Evolutionary conservation across 495 filamentous ascomycete species (phyloP).

Genomic region (Aspergillus conjunctus): DNA sequence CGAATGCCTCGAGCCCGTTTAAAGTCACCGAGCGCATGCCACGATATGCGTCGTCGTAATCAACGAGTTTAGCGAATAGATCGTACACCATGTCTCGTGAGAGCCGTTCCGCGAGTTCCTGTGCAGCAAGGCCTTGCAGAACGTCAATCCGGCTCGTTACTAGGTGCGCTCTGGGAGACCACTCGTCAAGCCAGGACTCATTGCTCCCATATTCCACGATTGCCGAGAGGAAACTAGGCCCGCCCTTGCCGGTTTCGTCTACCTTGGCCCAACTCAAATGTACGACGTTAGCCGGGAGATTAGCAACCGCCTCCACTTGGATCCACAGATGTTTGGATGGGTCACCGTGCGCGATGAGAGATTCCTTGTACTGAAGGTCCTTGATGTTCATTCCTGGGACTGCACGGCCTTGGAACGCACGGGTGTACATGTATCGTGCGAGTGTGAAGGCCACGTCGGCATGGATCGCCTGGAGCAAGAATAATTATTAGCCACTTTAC

Average conservation of each 20-base stretch:
- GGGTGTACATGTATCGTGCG: constrained; percentile 28
- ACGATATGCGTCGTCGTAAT: constrained; percentile 42
- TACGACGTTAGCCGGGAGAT: no score
- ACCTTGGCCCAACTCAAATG: no score
- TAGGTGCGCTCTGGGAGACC: constrained; percentile 34
- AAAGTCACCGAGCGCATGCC: constrained; percentile 43
- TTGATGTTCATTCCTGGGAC: no score
- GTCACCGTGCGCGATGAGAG: constrained; percentile 39
- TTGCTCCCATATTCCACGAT: constrained; percentile 24
- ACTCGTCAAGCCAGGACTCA: constrained; percentile 25
- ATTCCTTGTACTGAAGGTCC: constrained; percentile 35
- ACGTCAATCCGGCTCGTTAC: constrained; percentile 34
- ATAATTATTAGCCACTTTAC: no score
- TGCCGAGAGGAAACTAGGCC: constrained; percentile 28
- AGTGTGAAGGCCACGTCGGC: constrained; percentile 37
- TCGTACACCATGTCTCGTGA: constrained; percentile 33
- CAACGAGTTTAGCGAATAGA: constrained; percentile 44
- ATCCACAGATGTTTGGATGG: no score
- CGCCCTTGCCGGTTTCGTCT: constrained; percentile 15
- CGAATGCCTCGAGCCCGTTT: constrained; percentile 42
- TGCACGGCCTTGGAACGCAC: constrained; percentile 14
- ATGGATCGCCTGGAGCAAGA: constrained; percentile 21
- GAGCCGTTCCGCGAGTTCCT: constrained; percentile 31
- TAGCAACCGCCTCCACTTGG: no score
- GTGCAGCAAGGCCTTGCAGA: constrained; percentile 25